These are phyloP conservation scores for Pythium monospermum DNA, from an alignment of 352 stramenopile genomes.

Conservation along the genomic window DNA sequence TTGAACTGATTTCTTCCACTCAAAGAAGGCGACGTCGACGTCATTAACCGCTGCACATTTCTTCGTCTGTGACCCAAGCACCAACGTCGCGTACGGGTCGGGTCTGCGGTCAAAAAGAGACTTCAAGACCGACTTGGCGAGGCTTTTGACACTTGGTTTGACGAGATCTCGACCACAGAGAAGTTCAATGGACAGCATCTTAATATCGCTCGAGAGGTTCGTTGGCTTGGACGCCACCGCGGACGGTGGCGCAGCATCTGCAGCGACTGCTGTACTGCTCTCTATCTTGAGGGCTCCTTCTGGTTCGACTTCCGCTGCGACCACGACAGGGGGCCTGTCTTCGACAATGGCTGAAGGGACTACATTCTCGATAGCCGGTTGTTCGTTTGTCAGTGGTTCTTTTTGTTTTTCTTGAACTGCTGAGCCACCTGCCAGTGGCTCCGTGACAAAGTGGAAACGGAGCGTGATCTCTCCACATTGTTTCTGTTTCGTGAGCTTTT, in stretches of 20 bases:
- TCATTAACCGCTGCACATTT: slow-evolving; percentile 32
- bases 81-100: slow-evolving; percentile 40
- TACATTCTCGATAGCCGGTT: background rate
- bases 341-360: background rate
- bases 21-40: slow-evolving; percentile 38
- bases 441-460: slow-evolving; percentile 25
- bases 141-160: slow-evolving; percentile 16
- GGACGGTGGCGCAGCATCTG: no score
- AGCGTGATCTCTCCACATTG: slow-evolving; percentile 32
- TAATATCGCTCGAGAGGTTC: slow-evolving; percentile 21
- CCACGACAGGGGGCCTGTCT: background rate
- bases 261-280: background rate
- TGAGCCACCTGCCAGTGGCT: background rate
- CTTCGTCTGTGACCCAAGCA: slow-evolving; percentile 23
- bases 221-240: background rate
- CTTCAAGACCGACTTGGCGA: slow-evolving; percentile 31
- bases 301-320: background rate
- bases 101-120: slow-evolving; percentile 36
- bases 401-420: background rate
- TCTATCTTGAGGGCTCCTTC: background rate
- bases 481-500: slow-evolving; percentile 35
- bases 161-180: slow-evolving; percentile 28
- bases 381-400: background rate
- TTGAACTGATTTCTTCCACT: slow-evolving; percentile 42
- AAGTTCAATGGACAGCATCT: slow-evolving; percentile 32